These are phyloP conservation scores for Lactarius quietus DNA, from an alignment of 768 basidiomycete genomes.

Conservation along the genomic window DNA sequence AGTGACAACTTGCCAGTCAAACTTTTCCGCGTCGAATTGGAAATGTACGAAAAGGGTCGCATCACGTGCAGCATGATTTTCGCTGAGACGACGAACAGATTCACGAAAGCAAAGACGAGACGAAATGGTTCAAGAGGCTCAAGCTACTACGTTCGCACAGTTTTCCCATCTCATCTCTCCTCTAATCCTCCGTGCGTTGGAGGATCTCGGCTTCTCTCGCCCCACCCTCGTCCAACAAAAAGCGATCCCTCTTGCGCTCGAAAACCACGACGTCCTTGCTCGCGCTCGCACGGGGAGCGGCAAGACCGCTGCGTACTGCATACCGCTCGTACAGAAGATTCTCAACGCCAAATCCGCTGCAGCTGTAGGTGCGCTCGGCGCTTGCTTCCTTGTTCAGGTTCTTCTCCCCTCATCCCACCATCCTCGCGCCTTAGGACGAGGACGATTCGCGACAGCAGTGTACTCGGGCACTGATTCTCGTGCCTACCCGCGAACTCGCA, in stretches of 20 bases:
- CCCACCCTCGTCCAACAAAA: slow-evolving; percentile 92
- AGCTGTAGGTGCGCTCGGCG: slow-evolving; percentile 33
- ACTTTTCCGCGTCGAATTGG: no score
- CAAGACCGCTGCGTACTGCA: slow-evolving; percentile 94
- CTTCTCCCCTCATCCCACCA: not conserved
- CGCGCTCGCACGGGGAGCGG: slow-evolving; percentile 94
- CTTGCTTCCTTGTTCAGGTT: not conserved
- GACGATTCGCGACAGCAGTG: slow-evolving; percentile 36
- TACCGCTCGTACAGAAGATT: slow-evolving; percentile 89
- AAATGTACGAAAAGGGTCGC: no score
- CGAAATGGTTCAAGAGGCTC: not conserved
- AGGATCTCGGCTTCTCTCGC: slow-evolving; percentile 83
- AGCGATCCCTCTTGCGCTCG: slow-evolving; percentile 88
- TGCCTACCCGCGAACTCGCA: slow-evolving; percentile 89
- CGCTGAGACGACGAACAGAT: not conserved
- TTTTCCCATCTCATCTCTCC: slow-evolving; percentile 81
- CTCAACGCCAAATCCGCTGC: slow-evolving; percentile 73
- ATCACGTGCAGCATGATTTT: not conserved
- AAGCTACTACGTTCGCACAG: slow-evolving; percentile 37
- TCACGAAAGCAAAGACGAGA: not conserved
- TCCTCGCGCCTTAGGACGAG: slow-evolving; percentile 5
- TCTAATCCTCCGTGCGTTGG: slow-evolving; percentile 82
- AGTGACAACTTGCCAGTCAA: no score
- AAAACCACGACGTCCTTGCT: slow-evolving; percentile 87
- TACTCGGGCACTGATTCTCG: slow-evolving; percentile 77